Evolutionary conservation across 225 moss, liverwort and hornwort species (phyloP).

Genomic region (Bryoerythrophyllum caledonicum): DNA sequence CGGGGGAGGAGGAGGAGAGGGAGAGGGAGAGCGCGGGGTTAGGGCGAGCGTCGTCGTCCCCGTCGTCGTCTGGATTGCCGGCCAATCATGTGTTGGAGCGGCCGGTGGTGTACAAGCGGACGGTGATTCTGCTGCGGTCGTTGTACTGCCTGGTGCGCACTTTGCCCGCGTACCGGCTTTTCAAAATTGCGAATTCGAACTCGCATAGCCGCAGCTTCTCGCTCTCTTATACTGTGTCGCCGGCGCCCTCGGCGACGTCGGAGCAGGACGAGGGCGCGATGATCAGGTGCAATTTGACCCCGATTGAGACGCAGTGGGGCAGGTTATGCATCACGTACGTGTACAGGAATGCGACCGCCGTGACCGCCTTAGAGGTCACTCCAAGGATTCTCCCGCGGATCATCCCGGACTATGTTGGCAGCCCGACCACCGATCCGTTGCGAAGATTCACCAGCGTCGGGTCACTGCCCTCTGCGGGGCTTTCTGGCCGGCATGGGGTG

Average conservation of each 20-base stretch:
- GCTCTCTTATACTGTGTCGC: constrained; percentile 72
- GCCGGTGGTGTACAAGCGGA: constrained; percentile 92
- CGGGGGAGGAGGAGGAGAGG: constrained; percentile 36
- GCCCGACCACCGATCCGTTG: constrained; percentile 88
- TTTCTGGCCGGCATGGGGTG: constrained; percentile 73
- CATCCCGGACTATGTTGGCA: constrained; percentile 88
- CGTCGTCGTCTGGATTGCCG: constrained; percentile 43
- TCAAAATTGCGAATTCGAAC: constrained; percentile 83
- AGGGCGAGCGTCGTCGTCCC: constrained; percentile 6
- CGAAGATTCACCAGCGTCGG: constrained; percentile 78
- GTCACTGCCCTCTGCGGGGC: constrained; percentile 67
- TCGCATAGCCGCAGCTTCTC: constrained; percentile 92
- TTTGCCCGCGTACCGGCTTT: constrained; percentile 88
- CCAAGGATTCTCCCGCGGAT: constrained; percentile 83
- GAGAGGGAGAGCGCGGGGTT: constrained; percentile 25
- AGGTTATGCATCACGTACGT: constrained; percentile 70
- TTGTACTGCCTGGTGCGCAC: constrained; percentile 91
- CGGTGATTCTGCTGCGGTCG: constrained; percentile 93
- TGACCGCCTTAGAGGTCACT: constrained; percentile 92
- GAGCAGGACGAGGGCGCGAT: constrained; percentile 80
- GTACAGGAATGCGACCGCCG: constrained; percentile 88
- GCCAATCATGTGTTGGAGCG: constrained; percentile 75
- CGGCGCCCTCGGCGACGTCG: constrained; percentile 55
- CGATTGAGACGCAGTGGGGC: constrained; percentile 95
- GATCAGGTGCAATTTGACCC: constrained; percentile 75